Conservation (phyloP, 768 basidiomycete genomes). For the Hypsizygus marmoreus region DNA sequence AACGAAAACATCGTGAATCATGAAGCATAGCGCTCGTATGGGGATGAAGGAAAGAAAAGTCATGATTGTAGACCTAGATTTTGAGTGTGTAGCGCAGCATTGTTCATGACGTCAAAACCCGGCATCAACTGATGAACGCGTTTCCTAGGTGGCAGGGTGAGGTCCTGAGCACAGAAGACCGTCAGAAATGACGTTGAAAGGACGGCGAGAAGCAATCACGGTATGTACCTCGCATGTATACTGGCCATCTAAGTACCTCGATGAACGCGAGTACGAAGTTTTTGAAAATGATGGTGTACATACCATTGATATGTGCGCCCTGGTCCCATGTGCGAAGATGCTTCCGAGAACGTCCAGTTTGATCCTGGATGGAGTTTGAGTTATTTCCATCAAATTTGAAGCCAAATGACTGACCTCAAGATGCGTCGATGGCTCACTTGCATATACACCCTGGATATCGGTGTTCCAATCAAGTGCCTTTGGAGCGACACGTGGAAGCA, state of each 20-base stretch:
- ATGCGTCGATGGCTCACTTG: slow-evolving; percentile 41
- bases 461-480: slow-evolving; percentile 50
- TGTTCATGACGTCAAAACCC: slow-evolving; percentile 56
- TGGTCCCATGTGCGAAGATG: slow-evolving; percentile 68
- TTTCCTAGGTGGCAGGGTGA: slow-evolving; percentile 61
- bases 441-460: slow-evolving; percentile 45
- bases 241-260: slow-evolving; percentile 42
- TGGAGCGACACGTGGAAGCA: slow-evolving; percentile 39
- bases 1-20: not conserved
- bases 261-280: too few species aligned
- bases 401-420: slow-evolving; percentile 40
- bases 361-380: slow-evolving; percentile 33
- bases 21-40: slow-evolving; percentile 1
- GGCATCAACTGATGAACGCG: slow-evolving; percentile 68
- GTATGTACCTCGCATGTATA: slow-evolving; percentile 49
- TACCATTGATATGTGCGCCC: slow-evolving; percentile 46
- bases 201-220: too few species aligned
- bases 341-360: slow-evolving; percentile 47
- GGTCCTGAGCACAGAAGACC: too few species aligned
- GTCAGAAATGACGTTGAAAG: too few species aligned
- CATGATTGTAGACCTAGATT: slow-evolving; percentile 59
- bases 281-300: too few species aligned
- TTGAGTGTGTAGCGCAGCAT: slow-evolving; percentile 54
- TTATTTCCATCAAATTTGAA: slow-evolving; percentile 2
- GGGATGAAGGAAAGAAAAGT: slow-evolving; percentile 11